Evolutionary conservation across 192 early-diverging fungal genomes (phyloP).

Genomic region (Coemansia sp.): DNA sequence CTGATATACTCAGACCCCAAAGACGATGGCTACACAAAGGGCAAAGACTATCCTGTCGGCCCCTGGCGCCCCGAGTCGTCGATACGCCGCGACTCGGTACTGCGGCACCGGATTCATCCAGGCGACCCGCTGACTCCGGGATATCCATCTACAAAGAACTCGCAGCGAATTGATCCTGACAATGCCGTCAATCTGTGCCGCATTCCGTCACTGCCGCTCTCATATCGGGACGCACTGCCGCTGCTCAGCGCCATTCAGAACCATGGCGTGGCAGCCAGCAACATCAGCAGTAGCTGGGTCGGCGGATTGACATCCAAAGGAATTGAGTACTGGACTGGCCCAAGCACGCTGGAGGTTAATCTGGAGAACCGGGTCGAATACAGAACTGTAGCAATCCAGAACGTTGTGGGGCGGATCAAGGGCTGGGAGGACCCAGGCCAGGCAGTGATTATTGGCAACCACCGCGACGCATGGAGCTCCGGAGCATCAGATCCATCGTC

Average conservation of each 20-base stretch:
- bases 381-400: constrained; percentile 57
- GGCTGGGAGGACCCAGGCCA: constrained; percentile 55
- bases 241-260: constrained; percentile 56
- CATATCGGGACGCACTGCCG: constrained; percentile 60
- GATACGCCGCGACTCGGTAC: constrained; percentile 59
- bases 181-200: constrained; percentile 53
- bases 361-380: constrained; percentile 57
- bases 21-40: constrained; percentile 59
- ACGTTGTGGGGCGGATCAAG: constrained; percentile 60
- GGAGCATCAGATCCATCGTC: constrained; percentile 66
- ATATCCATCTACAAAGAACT: constrained; percentile 55
- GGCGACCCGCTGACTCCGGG: constrained; percentile 69
- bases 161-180: constrained; percentile 54
- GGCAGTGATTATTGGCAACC: constrained; percentile 61
- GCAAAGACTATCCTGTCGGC: constrained; percentile 58
- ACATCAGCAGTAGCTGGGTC: constrained; percentile 43
- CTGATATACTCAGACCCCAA: constrained; percentile 65
- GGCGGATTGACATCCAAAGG: constrained; percentile 54
- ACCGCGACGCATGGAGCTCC: constrained; percentile 66
- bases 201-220: constrained; percentile 66
- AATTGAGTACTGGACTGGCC: constrained; percentile 59
- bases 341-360: constrained; percentile 47
- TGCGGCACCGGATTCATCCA: constrained; percentile 46
- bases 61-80: constrained; percentile 61
- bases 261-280: constrained; percentile 36